Conservation (phyloP, 2,329 filamentous ascomycete genomes). For the Neopestalotiopsis clavispora region DNA sequence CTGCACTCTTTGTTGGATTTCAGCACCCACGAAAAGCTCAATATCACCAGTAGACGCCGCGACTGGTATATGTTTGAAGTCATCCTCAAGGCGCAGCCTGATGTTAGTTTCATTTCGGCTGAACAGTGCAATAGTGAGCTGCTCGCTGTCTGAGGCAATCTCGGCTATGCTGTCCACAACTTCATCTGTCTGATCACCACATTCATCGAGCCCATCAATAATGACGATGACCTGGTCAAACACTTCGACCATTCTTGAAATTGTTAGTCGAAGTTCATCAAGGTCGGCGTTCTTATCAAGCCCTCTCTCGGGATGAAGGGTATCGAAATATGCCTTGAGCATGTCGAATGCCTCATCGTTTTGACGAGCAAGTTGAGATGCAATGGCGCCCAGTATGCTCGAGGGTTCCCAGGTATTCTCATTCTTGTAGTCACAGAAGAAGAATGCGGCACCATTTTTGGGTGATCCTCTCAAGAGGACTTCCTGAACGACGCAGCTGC, state of each 20-base stretch:
- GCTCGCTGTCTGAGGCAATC: neutral
- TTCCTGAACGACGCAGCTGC: constrained; percentile 28
- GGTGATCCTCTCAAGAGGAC: neutral
- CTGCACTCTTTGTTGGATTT: neutral
- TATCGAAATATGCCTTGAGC: constrained; percentile 24
- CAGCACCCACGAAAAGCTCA: neutral
- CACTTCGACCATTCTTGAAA: neutral
- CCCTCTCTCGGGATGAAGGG: neutral
- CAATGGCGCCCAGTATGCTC: constrained; percentile 32
- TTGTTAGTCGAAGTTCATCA: neutral
- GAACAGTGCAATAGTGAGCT: neutral
- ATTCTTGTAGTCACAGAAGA: neutral
- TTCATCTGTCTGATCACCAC: neutral
- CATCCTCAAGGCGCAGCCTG: neutral
- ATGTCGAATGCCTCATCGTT: constrained; percentile 26
- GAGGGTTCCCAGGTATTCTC: neutral
- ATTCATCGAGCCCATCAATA: neutral
- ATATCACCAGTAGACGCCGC: neutral
- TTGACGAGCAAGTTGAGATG: constrained; percentile 35
- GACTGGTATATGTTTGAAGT: neutral
- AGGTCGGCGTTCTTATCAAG: neutral
- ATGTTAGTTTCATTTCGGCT: neutral
- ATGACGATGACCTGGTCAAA: neutral
- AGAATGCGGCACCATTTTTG: neutral
- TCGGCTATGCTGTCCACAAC: neutral